These are phyloP conservation scores for Aspergillus sp. DNA, from an alignment of 2,329 filamentous ascomycete genomes.

Conservation along the genomic window DNA sequence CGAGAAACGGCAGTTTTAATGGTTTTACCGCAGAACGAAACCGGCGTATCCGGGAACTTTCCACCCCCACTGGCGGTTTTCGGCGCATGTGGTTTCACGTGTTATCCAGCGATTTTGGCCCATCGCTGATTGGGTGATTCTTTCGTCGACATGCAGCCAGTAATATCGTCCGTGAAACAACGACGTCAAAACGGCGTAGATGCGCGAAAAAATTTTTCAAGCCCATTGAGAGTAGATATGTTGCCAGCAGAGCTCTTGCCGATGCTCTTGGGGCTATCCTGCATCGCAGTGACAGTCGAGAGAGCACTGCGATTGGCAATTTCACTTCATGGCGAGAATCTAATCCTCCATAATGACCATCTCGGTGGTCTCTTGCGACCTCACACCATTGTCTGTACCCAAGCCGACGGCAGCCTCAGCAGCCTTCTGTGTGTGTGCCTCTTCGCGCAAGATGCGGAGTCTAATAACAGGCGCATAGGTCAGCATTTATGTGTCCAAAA, in stretches of 20 bases:
- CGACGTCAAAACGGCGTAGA: conserved; percentile 13
- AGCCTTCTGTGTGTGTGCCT: conserved; percentile 81
- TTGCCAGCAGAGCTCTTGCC: not conserved
- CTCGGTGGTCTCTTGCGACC: conserved; percentile 32
- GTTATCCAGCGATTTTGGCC: conserved; percentile 11
- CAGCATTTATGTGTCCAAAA: conserved; percentile 9
- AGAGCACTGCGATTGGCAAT: not conserved
- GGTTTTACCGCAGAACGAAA: conserved; percentile 31
- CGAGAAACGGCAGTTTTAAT: conserved; percentile 33
- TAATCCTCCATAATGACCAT: conserved; percentile 47
- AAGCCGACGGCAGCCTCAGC: conserved; percentile 79
- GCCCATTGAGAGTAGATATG: not conserved
- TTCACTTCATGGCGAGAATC: conserved; percentile 4
- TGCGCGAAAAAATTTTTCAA: conserved; percentile 8
- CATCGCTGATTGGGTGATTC: conserved; percentile 20
- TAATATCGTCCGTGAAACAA: conserved; percentile 17
- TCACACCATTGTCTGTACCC: conserved; percentile 65
- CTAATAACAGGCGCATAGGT: conserved; percentile 48
- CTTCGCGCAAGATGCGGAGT: conserved; percentile 77
- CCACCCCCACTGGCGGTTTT: conserved; percentile 28
- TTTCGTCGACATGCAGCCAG: conserved; percentile 16
- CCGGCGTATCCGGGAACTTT: conserved; percentile 18
- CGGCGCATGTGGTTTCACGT: conserved; percentile 31
- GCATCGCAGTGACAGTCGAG: conserved; percentile 4
- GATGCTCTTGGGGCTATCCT: not conserved